phyloP scores from a whole-genome alignment of 805 yeast species.

The Groenewaldozyma salmanticensis region DNA sequence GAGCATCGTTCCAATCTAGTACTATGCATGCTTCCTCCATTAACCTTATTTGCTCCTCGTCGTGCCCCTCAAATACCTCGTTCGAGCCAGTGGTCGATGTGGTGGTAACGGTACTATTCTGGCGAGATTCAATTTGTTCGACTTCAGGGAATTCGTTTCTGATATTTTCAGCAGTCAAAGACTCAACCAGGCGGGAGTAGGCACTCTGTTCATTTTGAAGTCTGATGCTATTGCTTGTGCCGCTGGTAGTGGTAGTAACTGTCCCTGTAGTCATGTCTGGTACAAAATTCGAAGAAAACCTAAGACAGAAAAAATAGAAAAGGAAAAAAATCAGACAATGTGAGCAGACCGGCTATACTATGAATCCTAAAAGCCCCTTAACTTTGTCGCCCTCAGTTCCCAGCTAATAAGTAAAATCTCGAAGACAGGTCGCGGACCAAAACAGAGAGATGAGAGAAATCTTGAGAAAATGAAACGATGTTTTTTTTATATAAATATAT shows the following conservation, averaged over 20 bases:
- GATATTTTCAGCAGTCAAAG: not conserved
- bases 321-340: too few species aligned
- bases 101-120: constrained; percentile 95
- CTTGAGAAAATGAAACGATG: too few species aligned
- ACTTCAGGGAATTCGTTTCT: constrained; percentile 2
- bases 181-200: constrained; percentile 2
- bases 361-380: too few species aligned
- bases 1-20: constrained; percentile 74
- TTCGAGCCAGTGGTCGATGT: constrained; percentile 36
- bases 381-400: too few species aligned
- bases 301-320: too few species aligned
- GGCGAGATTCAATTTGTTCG: constrained; percentile 62
- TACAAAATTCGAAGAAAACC: too few species aligned
- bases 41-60: constrained; percentile 83
- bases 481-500: too few species aligned
- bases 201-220: not conserved
- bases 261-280: not conserved
- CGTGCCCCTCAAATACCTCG: constrained; percentile 72
- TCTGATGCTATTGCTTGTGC: not conserved
- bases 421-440: too few species aligned
- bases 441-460: too few species aligned
- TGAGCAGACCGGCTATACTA: too few species aligned
- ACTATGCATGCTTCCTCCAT: constrained; percentile 98
- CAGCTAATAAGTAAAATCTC: too few species aligned
- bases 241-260: constrained; percentile 1